Percentiles rank a stretch among this genome's conserved stretches.
phyloP scores from a whole-genome alignment of 768 basidiomycete species.

The Psilocybe subaeruginosa region DNA sequence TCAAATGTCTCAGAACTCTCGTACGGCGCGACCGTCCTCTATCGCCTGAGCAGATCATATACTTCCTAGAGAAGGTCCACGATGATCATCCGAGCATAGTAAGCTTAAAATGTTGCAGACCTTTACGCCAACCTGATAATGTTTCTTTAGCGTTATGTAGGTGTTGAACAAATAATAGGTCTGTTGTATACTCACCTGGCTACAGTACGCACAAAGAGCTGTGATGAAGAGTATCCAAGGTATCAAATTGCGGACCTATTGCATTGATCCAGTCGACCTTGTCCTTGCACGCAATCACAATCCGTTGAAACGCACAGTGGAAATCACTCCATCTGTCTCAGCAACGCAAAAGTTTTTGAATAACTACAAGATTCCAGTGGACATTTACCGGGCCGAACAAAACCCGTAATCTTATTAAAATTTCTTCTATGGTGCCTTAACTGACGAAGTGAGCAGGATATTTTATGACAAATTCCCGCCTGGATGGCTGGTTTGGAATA shows the following conservation, averaged over 20 bases:
- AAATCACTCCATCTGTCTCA: constrained; percentile 50
- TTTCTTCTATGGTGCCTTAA: not conserved
- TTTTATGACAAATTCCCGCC: constrained; percentile 58
- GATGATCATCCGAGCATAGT: constrained; percentile 73
- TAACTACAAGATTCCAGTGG: constrained; percentile 55
- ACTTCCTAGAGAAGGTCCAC: constrained; percentile 60
- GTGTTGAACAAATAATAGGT: constrained; percentile 21
- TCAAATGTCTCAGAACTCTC: constrained; percentile 68
- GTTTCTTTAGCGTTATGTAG: constrained; percentile 57
- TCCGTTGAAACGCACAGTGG: constrained; percentile 59
- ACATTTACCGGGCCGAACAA: constrained; percentile 31
- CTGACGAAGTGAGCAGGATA: constrained; percentile 36
- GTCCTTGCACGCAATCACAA: constrained; percentile 66
- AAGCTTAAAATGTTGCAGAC: constrained; percentile 27
- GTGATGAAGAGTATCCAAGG: constrained; percentile 77
- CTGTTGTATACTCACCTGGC: not conserved
- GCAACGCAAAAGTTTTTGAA: constrained; percentile 60
- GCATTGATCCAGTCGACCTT: constrained; percentile 56
- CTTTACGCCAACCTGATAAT: constrained; percentile 5
- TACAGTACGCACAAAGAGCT: constrained; percentile 71
- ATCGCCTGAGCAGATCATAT: constrained; percentile 49
- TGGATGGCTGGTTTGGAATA: constrained; percentile 74
- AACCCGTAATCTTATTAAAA: constrained; percentile 45
- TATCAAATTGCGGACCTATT: constrained; percentile 81
- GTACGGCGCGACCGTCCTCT: constrained; percentile 66